phyloP scores from a whole-genome alignment of 2,329 filamentous ascomycete species.

The Cordyceps cicadae region DNA sequence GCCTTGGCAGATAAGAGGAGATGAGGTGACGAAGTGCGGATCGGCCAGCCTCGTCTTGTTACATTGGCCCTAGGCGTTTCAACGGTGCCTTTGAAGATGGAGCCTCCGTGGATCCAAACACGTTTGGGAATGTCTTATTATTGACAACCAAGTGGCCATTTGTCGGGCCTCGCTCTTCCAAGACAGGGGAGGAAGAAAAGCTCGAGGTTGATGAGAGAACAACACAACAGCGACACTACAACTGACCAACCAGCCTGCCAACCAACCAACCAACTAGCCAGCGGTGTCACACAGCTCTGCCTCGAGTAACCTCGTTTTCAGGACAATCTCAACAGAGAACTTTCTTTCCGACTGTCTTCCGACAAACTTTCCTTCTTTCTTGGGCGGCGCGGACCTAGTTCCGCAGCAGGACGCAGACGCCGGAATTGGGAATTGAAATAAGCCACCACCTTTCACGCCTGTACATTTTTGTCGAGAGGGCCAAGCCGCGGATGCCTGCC shows the following conservation, averaged over 20 bases:
- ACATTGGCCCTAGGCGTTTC: conserved; percentile 1
- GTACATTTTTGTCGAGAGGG: too few species aligned
- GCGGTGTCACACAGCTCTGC: background rate
- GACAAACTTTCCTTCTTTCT: too few species aligned
- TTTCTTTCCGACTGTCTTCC: too few species aligned
- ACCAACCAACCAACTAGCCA: background rate
- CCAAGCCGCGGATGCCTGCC: too few species aligned
- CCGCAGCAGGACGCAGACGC: too few species aligned
- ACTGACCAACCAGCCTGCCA: too few species aligned
- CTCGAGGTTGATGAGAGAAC: background rate
- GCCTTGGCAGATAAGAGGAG: too few species aligned
- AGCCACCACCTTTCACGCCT: background rate
- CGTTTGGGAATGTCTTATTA: background rate
- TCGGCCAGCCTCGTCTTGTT: conserved; percentile 10
- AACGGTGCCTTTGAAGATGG: background rate
- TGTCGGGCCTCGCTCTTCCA: background rate
- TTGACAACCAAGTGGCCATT: background rate
- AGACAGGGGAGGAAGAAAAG: background rate
- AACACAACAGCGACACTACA: background rate
- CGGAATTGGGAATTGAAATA: background rate
- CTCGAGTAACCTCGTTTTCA: too few species aligned
- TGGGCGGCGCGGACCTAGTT: too few species aligned
- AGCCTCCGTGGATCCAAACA: background rate
- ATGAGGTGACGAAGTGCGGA: background rate
- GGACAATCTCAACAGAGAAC: too few species aligned